Evolutionary conservation across 306 rosid genomes (phyloP).

Genomic region (Cotoneaster glaucophyllus): DNA sequence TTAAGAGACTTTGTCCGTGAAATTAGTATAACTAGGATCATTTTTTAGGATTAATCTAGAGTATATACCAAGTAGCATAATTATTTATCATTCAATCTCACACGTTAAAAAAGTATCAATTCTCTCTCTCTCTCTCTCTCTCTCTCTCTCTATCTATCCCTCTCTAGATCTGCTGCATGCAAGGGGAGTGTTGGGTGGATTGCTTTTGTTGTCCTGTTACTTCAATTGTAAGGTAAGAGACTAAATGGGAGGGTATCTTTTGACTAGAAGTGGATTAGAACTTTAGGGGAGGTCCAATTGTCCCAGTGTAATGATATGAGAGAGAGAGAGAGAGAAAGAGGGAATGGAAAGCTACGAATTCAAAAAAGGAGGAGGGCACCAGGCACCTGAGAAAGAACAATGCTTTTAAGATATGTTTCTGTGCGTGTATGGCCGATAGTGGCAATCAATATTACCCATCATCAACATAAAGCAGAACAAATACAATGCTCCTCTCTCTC

Average conservation of each 20-base stretch:
- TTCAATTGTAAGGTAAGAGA: conserved; percentile 33
- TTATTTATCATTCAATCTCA: neutral
- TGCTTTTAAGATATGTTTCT: conserved; percentile 37
- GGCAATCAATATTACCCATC: neutral
- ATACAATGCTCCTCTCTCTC: conserved; percentile 14
- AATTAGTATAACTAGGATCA: neutral
- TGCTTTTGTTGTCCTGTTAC: conserved; percentile 33
- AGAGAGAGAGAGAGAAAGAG: too few relatives aligned
- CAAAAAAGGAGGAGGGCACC: conserved; percentile 13
- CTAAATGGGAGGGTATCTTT: conserved; percentile 27
- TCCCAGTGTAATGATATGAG: neutral
- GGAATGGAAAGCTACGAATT: conserved; percentile 6
- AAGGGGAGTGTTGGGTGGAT: neutral
- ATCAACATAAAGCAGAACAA: conserved; percentile 17
- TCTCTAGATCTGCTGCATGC: neutral
- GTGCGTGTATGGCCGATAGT: conserved; percentile 24
- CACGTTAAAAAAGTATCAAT: neutral
- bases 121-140: neutral
- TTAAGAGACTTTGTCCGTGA: neutral
- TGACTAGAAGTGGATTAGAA: conserved; percentile 27
- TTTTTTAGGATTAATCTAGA: neutral
- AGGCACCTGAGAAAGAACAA: conserved; percentile 39
- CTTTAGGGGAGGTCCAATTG: conserved; percentile 21
- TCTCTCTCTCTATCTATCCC: neutral
- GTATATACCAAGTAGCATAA: neutral